A percentile compares a stretch with the other conserved stretches of the same genome.
phyloP scores from a whole-genome alignment of 202 grass and related monocot genomes.

The Setaria italica region DNA sequence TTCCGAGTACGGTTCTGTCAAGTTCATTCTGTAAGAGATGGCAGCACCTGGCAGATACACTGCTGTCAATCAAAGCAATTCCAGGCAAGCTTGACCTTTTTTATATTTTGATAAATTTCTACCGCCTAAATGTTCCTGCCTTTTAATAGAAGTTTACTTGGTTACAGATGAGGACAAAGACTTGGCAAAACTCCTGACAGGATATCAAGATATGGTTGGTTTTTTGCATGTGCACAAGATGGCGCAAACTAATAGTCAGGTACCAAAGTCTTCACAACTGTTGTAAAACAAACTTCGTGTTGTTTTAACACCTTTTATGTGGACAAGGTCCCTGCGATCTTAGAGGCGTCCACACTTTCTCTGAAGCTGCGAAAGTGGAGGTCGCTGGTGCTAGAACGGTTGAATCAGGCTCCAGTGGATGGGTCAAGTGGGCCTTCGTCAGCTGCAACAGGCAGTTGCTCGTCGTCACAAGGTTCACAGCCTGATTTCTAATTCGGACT shows the following conservation, averaged over 20 bases:
- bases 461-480: conserved; percentile 59
- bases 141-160: conserved; percentile 17
- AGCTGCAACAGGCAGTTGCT: conserved; percentile 63
- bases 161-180: conserved; percentile 93
- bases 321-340: conserved; percentile 68
- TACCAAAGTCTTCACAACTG: conserved; percentile 40
- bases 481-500: conserved; percentile 72
- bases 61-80: conserved; percentile 88
- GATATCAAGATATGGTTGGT: conserved; percentile 95
- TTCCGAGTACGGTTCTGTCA: conserved; percentile 67
- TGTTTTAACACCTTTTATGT: conserved; percentile 25
- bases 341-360: conserved; percentile 83
- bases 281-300: not conserved
- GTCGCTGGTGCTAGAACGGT: conserved; percentile 75
- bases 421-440: conserved; percentile 69
- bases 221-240: conserved; percentile 94
- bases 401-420: conserved; percentile 91
- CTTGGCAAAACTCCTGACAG: conserved; percentile 81
- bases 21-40: conserved; percentile 87
- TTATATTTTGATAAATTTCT: not conserved
- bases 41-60: conserved; percentile 90
- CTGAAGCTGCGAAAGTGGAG: conserved; percentile 82
- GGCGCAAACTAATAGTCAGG: conserved; percentile 83
- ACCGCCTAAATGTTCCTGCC: not conserved
- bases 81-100: conserved; percentile 54